Base-by-base conservation (phyloP, 1,139 yeast species). In the Yamadazyma triangularis region DNA sequence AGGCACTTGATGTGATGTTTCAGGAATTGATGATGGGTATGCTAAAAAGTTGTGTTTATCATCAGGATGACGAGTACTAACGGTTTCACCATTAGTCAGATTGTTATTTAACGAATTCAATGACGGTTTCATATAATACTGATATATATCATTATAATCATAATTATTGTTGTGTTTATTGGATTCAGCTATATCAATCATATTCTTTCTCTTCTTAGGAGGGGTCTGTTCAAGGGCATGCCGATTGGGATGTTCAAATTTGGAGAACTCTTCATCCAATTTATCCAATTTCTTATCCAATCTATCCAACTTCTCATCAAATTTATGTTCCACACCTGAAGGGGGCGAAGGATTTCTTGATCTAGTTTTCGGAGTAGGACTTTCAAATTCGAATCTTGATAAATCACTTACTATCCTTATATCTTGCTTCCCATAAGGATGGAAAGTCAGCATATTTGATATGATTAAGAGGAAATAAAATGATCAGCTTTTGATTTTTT, bases 281-380 rank as follows among this genome's bases (percentile, higher is more conserved):
- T 11, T 21, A 11, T 21, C 23, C n/a, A 10, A 21, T 10, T 21
- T 21, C n/a, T 21, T 8, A 11, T 10, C 12, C 6, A 10, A 11
- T 10, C 23, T 21, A 11, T 21, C 12, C n/a, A 10, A 21, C n/a
- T 21, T 11, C n/a, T 27, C 25, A 16, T 25, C 25, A 5, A 34
- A 30, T 6, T 32, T 30, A 15, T 45, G 42, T 12, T 43, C 44
- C n/a, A n/a, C n/a, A 13, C 44, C 28, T 12, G 53, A 46, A 10
- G 59, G 47, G 3, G 62, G 63, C 5, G 62, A 51, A 2, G 60
- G 36, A 32, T 55, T 53, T 35, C 61, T 38, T 4, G 62, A 54
- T 31, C 60, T 38, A 26, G 39, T 47, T 31, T 50, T 32, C 3
- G 57, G 57, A 8, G 44, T 39, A 4, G 45, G 42, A 13, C 39